Percentiles rank a stretch among this genome's conserved stretches.
phyloP scores from a whole-genome alignment of 1,284 basidiomycete species.

The Puccinia hordei region DNA sequence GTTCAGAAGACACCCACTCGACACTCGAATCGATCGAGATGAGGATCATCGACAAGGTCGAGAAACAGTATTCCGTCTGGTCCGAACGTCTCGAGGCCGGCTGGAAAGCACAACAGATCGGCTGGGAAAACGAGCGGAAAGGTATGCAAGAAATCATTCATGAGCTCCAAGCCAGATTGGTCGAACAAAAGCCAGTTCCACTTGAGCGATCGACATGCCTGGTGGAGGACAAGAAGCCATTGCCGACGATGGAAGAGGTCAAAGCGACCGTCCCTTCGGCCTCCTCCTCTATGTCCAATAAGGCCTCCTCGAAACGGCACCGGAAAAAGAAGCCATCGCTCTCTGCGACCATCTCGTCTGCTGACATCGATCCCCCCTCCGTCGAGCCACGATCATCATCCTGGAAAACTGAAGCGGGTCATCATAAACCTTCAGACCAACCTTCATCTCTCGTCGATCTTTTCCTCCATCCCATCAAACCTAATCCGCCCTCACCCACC shows the following conservation, averaged over 20 bases:
- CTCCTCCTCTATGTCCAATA: neutral
- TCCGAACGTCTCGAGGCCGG: slow-evolving; percentile 58
- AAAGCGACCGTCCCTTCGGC: no score
- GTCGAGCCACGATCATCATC: neutral
- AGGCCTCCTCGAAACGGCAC: slow-evolving; percentile 16
- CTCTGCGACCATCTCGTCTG: neutral
- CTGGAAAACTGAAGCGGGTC: neutral
- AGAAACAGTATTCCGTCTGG: slow-evolving; percentile 73
- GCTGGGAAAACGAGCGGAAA: slow-evolving; percentile 79
- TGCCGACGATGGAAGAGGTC: no score
- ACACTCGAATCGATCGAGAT: slow-evolving; percentile 50
- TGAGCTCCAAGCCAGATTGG: slow-evolving; percentile 71
- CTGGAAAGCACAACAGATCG: slow-evolving; percentile 68
- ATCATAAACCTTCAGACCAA: neutral
- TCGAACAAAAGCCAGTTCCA: neutral
- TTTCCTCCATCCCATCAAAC: neutral
- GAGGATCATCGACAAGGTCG: slow-evolving; percentile 61
- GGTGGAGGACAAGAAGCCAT: neutral
- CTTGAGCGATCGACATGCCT: neutral
- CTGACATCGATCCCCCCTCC: neutral
- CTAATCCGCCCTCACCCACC: neutral
- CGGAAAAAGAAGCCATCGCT: slow-evolving; percentile 25
- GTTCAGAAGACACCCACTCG: neutral
- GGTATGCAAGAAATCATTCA: slow-evolving; percentile 72
- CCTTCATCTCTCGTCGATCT: neutral